Conservation (phyloP, 164 flowering plant species). For the Berberis vulgaris region DNA sequence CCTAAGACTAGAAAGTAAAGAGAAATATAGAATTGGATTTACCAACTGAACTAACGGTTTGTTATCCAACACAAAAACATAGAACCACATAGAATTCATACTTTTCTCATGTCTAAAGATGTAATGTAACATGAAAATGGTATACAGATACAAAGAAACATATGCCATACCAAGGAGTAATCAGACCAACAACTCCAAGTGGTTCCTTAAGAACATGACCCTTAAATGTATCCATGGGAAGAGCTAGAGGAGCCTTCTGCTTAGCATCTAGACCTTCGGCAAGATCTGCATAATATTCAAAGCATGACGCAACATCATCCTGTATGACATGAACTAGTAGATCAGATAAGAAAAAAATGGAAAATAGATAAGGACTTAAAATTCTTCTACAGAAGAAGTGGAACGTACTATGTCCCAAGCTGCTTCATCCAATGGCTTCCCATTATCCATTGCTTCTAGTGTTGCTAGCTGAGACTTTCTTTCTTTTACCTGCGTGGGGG, state of each 20-base stretch:
- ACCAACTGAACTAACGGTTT: no score
- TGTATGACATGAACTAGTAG: conserved; percentile 23
- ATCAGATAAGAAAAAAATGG: background rate
- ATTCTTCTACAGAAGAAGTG: background rate
- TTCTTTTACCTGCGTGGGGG: conserved; percentile 50
- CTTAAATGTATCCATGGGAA: conserved; percentile 78
- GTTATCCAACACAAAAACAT: no score
- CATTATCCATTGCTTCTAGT: conserved; percentile 81
- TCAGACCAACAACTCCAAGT: conserved; percentile 85
- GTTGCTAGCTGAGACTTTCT: conserved; percentile 59
- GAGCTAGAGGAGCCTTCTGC: conserved; percentile 64
- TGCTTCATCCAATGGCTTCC: conserved; percentile 93
- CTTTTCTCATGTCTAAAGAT: background rate
- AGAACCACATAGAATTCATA: no score
- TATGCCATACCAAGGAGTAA: conserved; percentile 78
- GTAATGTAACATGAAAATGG: background rate
- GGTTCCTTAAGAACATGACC: conserved; percentile 72
- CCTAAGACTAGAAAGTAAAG: no score
- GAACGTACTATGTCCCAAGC: conserved; percentile 84
- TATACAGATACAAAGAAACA: background rate
- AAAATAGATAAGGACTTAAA: background rate
- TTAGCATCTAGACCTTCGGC: conserved; percentile 86
- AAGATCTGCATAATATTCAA: conserved; percentile 89
- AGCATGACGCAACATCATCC: conserved; percentile 98
- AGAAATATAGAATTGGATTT: no score